Evolutionary conservation across 176 grass and related monocot genomes (phyloP), one percentile per base, ranked within the genome.

Genomic region (Oryza coarctata): DNA sequence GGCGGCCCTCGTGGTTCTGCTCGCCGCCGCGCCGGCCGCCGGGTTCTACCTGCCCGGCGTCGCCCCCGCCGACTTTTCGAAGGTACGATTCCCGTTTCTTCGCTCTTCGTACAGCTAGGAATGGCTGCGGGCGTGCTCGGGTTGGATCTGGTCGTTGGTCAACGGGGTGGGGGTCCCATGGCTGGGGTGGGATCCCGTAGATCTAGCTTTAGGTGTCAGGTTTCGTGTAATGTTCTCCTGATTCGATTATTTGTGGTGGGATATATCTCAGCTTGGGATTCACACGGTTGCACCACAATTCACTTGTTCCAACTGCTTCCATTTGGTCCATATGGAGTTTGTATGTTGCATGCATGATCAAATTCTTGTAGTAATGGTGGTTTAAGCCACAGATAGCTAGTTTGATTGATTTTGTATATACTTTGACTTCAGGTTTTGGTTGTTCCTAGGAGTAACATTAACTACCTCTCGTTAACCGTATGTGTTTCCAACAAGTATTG

Each of bases 1-100:
- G 18, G 18, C 15, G 33, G 89, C 81, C 3, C 89, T 91, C 29
- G 71, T 49, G 35, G 52, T 44, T 1, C 76, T 84, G n/a, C 77
- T 87, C 43, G 34, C 31, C 34, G 34, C 66, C 76, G 23, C 77
- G 65, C 85, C 85, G 23, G 77, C 81, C 66, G 45, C 82, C 7
- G 89, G 52, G 36, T 91, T 91, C 58, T 91, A 91, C 43, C 89
- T 91, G 58, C 89, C 89, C 31, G 89, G 89, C 81, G 89, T 91
- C 36, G 66, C 82, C 22, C 89, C 89, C 17, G 73, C 2, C 30
- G 89, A 91, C 55, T 85, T 91, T 61, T 25, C 9, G 1, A 91
- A 88, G 89, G 89, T 91, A 38, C 17, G 65, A 12, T 70, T 17
- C 29, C 61, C 2, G 29, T 0, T 17, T 22, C 29, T 0, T 43